Base-by-base conservation (phyloP, 345 rosid genomes). In the Ceriops tagal region DNA sequence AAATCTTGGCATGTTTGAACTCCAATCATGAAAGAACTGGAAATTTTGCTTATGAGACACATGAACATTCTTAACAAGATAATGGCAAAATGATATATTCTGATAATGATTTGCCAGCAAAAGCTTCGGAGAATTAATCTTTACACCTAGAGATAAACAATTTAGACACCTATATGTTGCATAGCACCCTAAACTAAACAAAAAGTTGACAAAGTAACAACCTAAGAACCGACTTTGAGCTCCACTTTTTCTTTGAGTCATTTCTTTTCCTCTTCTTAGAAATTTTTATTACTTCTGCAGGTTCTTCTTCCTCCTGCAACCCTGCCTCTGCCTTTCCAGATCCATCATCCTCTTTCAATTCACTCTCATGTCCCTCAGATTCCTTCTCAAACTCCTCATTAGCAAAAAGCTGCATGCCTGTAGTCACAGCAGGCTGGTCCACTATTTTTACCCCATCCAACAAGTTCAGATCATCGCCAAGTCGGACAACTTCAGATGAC, bases 211-310 rank as follows among this genome's bases (percentile, higher is more conserved):
- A 39, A 39, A 39, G 46, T 39, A 39, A 9, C 46, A 19, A 39
- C 49, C 5, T 26, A 1, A 1, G n/a, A 6, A 0, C 34, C 2
- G 27, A 31, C 99, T 85, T 89, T 51, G 90, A 80, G 69, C 87
- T 80, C 39, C 20, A 66, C 65, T 74, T 84, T 80, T 84, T 86
- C 76, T 83, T 82, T 0, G 83, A 74, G 3, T 91, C 86, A 74
- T 90, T 92, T 65, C 96, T 85, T 80, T 92, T 95, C 83, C 96
- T 85, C 80, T 92, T 95, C 83, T 85, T 95, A 0, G 89, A 82
- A 74, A 77, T 77, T 6, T 8, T 74, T 69, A 75, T 82, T 53
- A 61, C 72, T 67, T 67, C 77, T 1, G 80, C 74, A 1, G 77
- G 55, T 69, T 22, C 49, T 77, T 86, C 88, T 46, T 70, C 78